Conservation (phyloP, 192 early-diverging fungal species). For the Entomortierella lignicola region DNA sequence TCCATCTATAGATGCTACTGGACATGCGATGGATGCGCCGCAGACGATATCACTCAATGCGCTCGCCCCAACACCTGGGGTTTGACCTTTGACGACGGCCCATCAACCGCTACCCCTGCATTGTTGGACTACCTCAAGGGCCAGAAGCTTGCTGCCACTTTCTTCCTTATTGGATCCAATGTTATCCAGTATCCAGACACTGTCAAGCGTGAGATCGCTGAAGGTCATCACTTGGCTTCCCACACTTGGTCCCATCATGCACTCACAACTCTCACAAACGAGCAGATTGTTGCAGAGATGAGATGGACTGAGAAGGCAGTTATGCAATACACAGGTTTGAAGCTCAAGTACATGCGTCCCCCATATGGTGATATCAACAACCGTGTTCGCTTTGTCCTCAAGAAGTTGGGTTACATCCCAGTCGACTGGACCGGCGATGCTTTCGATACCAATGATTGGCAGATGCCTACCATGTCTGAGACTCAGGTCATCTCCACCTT, state of each 20-base stretch:
- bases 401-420: slow-evolving; percentile 39
- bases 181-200: slow-evolving; percentile 60
- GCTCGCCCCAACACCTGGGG: slow-evolving; percentile 59
- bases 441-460: slow-evolving; percentile 67
- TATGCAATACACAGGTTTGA: slow-evolving; percentile 59
- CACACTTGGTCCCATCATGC: slow-evolving; percentile 72
- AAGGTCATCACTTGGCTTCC: slow-evolving; percentile 72
- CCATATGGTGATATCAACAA: slow-evolving; percentile 68
- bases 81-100: slow-evolving; percentile 77
- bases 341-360: slow-evolving; percentile 61
- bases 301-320: slow-evolving; percentile 61
- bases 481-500: not conserved
- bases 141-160: slow-evolving; percentile 63
- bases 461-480: slow-evolving; percentile 33
- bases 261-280: slow-evolving; percentile 49
- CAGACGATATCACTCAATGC: slow-evolving; percentile 55
- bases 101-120: slow-evolving; percentile 58
- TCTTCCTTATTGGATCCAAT: slow-evolving; percentile 74
- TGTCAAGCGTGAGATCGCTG: slow-evolving; percentile 58
- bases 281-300: slow-evolving; percentile 66
- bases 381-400: slow-evolving; percentile 59
- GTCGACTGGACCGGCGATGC: slow-evolving; percentile 41
- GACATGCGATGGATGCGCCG: slow-evolving; percentile 58
- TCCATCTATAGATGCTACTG: slow-evolving; percentile 56
- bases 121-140: slow-evolving; percentile 61